Percentiles rank a stretch among this genome's conserved stretches.
Conservation (phyloP, 2,329 filamentous ascomycete genomes). For the Fusarium longipes region DNA sequence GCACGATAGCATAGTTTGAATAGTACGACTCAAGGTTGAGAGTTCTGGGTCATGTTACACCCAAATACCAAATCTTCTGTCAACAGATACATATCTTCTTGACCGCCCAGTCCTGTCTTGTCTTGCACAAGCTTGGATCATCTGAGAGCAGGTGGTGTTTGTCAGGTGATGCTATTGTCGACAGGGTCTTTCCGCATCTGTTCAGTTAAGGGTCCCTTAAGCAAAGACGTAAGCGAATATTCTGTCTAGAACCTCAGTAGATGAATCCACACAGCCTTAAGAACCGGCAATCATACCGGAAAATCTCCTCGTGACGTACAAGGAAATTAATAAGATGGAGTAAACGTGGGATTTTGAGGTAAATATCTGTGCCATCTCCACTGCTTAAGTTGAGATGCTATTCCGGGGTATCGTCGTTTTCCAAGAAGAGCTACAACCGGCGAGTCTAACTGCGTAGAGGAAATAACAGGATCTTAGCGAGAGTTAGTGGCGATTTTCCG, state of each 20-base stretch:
- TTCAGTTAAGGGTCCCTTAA: neutral
- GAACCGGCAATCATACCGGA: slow-evolving; percentile 18
- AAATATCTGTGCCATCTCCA: slow-evolving; percentile 31
- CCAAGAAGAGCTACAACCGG: slow-evolving; percentile 20
- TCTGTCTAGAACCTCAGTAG: slow-evolving; percentile 23
- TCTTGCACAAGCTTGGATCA: neutral
- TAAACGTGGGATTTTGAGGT: slow-evolving; percentile 30
- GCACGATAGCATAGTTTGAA: neutral
- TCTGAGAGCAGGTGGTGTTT: neutral
- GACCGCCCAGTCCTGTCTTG: slow-evolving; percentile 1
- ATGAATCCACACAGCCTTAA: slow-evolving; percentile 5
- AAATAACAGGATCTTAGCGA: neutral
- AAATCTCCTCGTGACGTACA: slow-evolving; percentile 41
- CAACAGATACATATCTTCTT: neutral
- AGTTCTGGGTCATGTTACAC: neutral
- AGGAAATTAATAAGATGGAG: slow-evolving; percentile 32
- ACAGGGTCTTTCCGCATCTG: neutral
- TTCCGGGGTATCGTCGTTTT: slow-evolving; percentile 10
- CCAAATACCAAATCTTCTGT: neutral
- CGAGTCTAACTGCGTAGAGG: slow-evolving; percentile 29
- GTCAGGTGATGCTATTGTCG: slow-evolving; percentile 1
- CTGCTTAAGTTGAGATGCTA: slow-evolving; percentile 36
- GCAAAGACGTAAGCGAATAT: slow-evolving; percentile 2
- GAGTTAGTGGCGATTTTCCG: slow-evolving; percentile 7
- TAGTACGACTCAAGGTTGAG: neutral